A percentile compares a stretch with the other conserved stretches of the same genome.
phyloP scores from a whole-genome alignment of 2,329 filamentous ascomycete species.

The Teratosphaeriaceae sp. region DNA sequence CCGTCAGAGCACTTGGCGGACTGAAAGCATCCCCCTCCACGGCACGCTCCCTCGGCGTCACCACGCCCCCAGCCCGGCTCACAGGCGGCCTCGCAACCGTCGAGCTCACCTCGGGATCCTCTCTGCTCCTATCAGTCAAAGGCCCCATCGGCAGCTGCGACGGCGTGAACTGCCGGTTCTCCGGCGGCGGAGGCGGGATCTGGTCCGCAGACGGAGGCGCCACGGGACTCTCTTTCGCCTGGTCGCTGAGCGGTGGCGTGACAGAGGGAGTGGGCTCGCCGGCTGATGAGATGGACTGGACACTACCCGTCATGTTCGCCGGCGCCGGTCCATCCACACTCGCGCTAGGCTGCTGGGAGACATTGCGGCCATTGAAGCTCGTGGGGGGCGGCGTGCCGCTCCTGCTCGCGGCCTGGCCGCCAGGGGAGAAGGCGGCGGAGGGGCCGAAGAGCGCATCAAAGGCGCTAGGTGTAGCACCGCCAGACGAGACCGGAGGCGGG shows the following conservation, averaged over 20 bases:
- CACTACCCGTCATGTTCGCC: constrained; percentile 21
- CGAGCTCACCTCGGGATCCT: constrained; percentile 52
- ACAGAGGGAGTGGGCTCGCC: constrained; percentile 51
- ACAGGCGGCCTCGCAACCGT: constrained; percentile 26
- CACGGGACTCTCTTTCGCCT: constrained; percentile 47
- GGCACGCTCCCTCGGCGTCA: constrained; percentile 18
- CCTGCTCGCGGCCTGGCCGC: constrained; percentile 18
- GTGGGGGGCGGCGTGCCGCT: constrained; percentile 26
- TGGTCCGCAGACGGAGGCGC: constrained; percentile 43
- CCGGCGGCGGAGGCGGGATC: constrained; percentile 59
- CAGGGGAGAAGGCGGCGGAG: constrained; percentile 35
- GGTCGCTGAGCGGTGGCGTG: constrained; percentile 52
- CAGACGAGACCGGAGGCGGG: constrained; percentile 12
- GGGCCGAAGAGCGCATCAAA: constrained; percentile 33
- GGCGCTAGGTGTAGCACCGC: constrained; percentile 28
- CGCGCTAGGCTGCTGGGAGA: constrained; percentile 12
- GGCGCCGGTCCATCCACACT: constrained; percentile 9
- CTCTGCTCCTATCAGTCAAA: constrained; percentile 39
- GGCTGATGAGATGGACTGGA: constrained; percentile 21
- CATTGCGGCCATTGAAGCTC: constrained; percentile 21
- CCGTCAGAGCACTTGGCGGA: background rate
- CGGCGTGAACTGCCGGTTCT: constrained; percentile 71
- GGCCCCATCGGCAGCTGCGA: constrained; percentile 65
- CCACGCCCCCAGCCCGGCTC: constrained; percentile 24
- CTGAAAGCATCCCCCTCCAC: background rate